Base-by-base conservation (phyloP, 1,284 basidiomycete genomes). In the Peniophora sp. region DNA sequence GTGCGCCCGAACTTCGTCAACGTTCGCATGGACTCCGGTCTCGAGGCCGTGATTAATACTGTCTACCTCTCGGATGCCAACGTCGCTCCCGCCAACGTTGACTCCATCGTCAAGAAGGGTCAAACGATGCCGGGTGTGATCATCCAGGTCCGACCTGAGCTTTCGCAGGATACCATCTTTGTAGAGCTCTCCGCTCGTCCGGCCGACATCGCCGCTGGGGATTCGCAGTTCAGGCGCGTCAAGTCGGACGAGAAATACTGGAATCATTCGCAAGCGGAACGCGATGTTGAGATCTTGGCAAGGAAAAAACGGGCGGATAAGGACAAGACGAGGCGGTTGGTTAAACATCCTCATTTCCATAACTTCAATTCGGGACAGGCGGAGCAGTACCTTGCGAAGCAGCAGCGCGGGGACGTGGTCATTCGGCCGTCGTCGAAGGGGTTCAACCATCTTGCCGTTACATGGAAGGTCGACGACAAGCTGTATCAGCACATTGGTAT, bases 291-390 rank as follows among this genome's bases (percentile, higher is more conserved):
- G 50, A 73, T 91, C 52, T 75, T 86, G 53, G 79, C 77, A n/a
- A 79, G 89, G 56, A 93, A 91, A 71, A 95, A 93, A 69, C 76
- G 87, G 45, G 83, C 88, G 2, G 83, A 92, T 65, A 82, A 83
- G 44, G 80, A 89, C 63, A 74, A 81, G 62, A 78, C 83, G 50
- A 83, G 92, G 56, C 79, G 97, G 23, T 84, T 96, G 46, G 92
- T 99, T 73, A 95, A 98, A 65, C 97, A 99, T 66, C 97, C 97
- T 2, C 95, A 97, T 69, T 99, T 97, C 81, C 92, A 96, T 65
- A 93, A 97, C 65, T 89, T 97, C 76, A 96, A 93, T 62, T 85
- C 92, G 34, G 73, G 78, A 19, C 89, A 97, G 59, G 95, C 97
- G 2, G 96, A 99, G 68, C 77, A 83, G 50, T 92, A 89, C 65